Conservation (phyloP, 169 alveolate species). For the Eimeria maxima region DNA sequence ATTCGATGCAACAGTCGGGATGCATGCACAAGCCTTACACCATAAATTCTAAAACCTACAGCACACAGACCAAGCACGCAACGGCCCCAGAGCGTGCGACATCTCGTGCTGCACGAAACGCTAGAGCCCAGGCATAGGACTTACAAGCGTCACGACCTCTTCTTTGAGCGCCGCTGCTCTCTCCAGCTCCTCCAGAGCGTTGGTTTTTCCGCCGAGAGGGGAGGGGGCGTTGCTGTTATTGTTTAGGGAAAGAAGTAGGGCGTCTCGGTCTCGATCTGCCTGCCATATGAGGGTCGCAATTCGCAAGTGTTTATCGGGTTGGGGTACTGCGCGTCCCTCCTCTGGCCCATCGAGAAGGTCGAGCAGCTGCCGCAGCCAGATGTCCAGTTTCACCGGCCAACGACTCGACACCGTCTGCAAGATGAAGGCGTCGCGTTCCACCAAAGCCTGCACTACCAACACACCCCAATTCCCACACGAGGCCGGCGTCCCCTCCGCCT, state of each 20-base stretch:
- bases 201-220: not conserved
- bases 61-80: not conserved
- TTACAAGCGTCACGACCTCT: conserved; percentile 2
- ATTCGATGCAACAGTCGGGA: not conserved
- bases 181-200: conserved; percentile 19
- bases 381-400: conserved; percentile 69
- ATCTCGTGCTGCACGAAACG: not conserved
- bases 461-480: not conserved
- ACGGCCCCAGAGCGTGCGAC: not conserved
- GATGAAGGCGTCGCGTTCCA: conserved; percentile 10
- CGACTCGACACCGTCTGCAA: not conserved
- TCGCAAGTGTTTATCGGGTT: conserved; percentile 10
- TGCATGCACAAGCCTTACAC: not conserved
- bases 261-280: conserved; percentile 54
- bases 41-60: too few species aligned
- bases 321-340: conserved; percentile 40
- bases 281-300: conserved; percentile 66
- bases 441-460: conserved; percentile 9
- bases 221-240: not conserved
- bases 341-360: conserved; percentile 48
- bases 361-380: conserved; percentile 63
- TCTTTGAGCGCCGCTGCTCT: conserved; percentile 42
- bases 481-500: not conserved
- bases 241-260: not conserved
- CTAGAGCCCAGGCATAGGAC: not conserved